Evolutionary conservation across 495 filamentous ascomycete species (phyloP), one percentile per base, ranked within the genome.

Genomic region (Penicillium robsamsonii): DNA sequence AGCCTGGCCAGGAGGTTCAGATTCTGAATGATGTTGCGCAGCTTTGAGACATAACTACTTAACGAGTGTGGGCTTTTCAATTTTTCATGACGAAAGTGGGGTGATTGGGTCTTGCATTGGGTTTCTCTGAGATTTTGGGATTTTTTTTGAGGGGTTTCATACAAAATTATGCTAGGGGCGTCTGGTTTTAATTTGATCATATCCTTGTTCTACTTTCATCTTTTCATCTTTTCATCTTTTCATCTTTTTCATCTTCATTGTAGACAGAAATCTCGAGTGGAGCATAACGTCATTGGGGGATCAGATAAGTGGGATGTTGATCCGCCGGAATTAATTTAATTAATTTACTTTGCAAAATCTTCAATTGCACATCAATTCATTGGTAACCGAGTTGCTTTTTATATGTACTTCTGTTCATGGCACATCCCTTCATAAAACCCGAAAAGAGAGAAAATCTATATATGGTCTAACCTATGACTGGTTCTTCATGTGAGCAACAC

Each of bases 1-100:
- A 96, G 80, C 90, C 90, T 4, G 95, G 94, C 4, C 92, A 98
- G 78, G 91, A 97, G 73, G 90, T 97, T 35, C 79, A 84, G 68
- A 77, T 98, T 29, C 56, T 94, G 59, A 92, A 95, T 66, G 87
- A 96, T 64, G 84, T 88, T 57, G 85, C 90, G 13, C 95, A 97
- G 77, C 73, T 98, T 47, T 98, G 53, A 38, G 45, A 35, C 15
- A 30, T 37, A 25, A 11, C 2, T 46, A 15, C 20, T 20, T 44
- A 22, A 24, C 33, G 33, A 8, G 38, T 27, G 38, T 30, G 33
- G 20, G 20, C 29, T 45, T 38, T 54, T 33, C 4, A 17, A 12
- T 44, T 22, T 38, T 22, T 35, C 5, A 31, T 54, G 31, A 40
- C 48, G 48, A 24, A 51, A 15, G 35, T 27, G 22, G 35, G 49